These are phyloP conservation scores for Thelonectria rubi DNA, from an alignment of 2,329 filamentous ascomycete species.

Conservation along the genomic window DNA sequence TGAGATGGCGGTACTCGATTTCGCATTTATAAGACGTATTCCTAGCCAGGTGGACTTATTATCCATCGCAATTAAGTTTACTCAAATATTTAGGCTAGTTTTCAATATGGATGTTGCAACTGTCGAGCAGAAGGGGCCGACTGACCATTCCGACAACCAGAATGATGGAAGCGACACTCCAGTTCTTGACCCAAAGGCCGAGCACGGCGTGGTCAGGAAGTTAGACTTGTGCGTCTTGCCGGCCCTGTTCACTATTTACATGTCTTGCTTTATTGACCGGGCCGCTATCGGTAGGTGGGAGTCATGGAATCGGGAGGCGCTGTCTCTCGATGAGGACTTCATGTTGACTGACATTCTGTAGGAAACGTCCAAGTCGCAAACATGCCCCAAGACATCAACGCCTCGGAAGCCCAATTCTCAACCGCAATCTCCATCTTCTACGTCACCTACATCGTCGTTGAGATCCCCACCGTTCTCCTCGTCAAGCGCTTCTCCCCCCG, in stretches of 20 bases:
- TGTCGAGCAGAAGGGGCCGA: not conserved
- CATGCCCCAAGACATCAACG: constrained; percentile 46
- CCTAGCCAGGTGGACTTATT: no score
- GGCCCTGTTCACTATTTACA: constrained; percentile 64
- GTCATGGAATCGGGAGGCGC: no score
- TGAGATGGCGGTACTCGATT: not conserved
- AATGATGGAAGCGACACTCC: not conserved
- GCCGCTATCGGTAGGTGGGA: constrained; percentile 53
- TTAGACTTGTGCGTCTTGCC: constrained; percentile 47
- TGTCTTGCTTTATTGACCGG: constrained; percentile 64
- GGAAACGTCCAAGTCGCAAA: constrained; percentile 47
- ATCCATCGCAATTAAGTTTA: no score
- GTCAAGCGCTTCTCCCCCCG: constrained; percentile 47
- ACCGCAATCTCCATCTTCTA: constrained; percentile 47
- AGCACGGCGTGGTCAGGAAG: constrained; percentile 45
- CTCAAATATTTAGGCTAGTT: not conserved
- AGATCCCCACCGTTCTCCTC: constrained; percentile 45
- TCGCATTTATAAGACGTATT: not conserved
- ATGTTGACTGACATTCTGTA: constrained; percentile 7
- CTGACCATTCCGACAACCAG: not conserved
- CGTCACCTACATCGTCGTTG: constrained; percentile 45
- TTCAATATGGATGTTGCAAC: not conserved
- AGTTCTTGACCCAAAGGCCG: constrained; percentile 40
- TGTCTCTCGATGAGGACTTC: no score
- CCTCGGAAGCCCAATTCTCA: constrained; percentile 44